Evolutionary conservation across 768 basidiomycete species (phyloP).

Genomic region (Suillus subalutaceus): DNA sequence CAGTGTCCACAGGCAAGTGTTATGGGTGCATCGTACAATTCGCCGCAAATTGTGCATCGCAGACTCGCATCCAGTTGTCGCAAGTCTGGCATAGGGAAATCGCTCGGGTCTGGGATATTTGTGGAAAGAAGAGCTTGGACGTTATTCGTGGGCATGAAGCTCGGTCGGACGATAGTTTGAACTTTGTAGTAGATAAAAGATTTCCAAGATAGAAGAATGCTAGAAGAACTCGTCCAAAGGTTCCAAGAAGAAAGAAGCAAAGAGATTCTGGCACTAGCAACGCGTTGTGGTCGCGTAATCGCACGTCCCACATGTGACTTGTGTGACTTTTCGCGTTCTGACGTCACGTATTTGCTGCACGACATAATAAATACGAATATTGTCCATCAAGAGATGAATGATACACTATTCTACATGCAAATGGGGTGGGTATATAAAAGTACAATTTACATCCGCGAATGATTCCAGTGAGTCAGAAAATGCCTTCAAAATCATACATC

Average conservation of each 20-base stretch:
- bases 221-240: neutral
- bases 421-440: constrained; percentile 17
- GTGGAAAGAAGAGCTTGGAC: constrained; percentile 33
- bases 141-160: constrained; percentile 31
- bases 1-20: constrained; percentile 77
- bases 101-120: constrained; percentile 64
- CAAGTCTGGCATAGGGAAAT: constrained; percentile 68
- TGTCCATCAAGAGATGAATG: constrained; percentile 11
- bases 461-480: constrained; percentile 26
- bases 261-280: neutral
- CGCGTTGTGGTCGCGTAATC: constrained; percentile 28
- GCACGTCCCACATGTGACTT: constrained; percentile 13
- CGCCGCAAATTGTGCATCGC: constrained; percentile 77
- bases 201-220: neutral
- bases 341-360: neutral
- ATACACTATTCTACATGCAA: constrained; percentile 25
- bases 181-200: neutral
- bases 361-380: constrained; percentile 8
- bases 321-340: constrained; percentile 21
- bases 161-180: neutral
- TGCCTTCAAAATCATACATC: constrained; percentile 47
- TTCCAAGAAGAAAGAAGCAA: constrained; percentile 9
- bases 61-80: constrained; percentile 63
- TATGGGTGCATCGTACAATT: constrained; percentile 74
- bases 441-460: constrained; percentile 11